Conservation (phyloP, 2,329 filamentous ascomycete species). For the Fusarium sp. region DNA sequence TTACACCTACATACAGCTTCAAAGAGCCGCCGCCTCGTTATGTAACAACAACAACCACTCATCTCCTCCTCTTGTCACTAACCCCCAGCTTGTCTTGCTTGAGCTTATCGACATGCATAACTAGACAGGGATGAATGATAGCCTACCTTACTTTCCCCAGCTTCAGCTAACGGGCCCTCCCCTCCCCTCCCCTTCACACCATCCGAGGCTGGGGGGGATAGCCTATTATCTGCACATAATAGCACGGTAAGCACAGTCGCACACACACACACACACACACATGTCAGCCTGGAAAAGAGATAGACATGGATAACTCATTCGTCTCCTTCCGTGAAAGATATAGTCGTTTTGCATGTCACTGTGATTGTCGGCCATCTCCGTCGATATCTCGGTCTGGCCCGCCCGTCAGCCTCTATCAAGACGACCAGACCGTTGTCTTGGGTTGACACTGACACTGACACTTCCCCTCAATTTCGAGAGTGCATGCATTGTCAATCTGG, state of each 20-base stretch:
- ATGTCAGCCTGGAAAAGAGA: conserved; percentile 3
- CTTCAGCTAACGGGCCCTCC: conserved; percentile 8
- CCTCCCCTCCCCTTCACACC: conserved; percentile 3
- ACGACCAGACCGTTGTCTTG: background rate
- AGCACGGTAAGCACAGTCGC: background rate
- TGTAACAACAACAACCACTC: conserved; percentile 4
- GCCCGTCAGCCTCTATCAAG: conserved; percentile 3
- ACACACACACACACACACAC: background rate
- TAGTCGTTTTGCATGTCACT: background rate
- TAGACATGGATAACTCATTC: background rate
- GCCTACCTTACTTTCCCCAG: conserved; percentile 5
- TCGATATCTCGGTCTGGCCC: conserved; percentile 18
- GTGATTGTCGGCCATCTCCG: conserved; percentile 23
- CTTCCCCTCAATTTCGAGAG: background rate
- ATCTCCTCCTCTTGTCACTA: background rate
- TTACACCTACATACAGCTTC: background rate
- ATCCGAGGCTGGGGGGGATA: background rate
- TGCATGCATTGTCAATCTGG: background rate
- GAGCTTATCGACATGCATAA: conserved; percentile 1
- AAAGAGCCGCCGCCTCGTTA: conserved; percentile 6
- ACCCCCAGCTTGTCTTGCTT: background rate
- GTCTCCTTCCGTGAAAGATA: conserved; percentile 22
- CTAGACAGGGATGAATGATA: conserved; percentile 1
- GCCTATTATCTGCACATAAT: background rate
- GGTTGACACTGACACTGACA: background rate